Evolutionary conservation across 2,329 filamentous ascomycete genomes (phyloP), one percentile per base, ranked within the genome.

Genomic region (Hypoxylon sp.): DNA sequence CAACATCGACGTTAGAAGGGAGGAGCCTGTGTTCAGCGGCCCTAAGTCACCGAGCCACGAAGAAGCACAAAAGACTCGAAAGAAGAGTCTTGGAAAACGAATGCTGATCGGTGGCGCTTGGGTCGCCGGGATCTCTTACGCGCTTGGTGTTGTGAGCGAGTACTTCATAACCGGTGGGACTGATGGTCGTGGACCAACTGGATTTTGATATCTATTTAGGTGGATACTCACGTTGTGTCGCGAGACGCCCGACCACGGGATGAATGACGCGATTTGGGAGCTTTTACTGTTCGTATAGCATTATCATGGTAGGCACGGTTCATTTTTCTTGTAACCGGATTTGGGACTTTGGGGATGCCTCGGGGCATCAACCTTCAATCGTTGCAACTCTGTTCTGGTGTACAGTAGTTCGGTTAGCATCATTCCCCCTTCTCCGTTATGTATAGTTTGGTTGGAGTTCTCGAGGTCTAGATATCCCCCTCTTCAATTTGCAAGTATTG

Each of bases 61-160:
- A 48, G 68, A 73, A 61, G 44, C 55, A 26, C 24, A 67, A 33
- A 67, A 75, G 62, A 67, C 66, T 42, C 74, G 71, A 51, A 83
- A 80, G 76, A 83, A 79, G 74, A 80, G 80, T 22, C 65, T 84
- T 0, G 81, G 80, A 0, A 86, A 84, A 74, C 86, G 85, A 69
- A 72, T 88, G 22, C 67, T 87, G 1, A 70, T 89, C 0, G 87
- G 87, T 0, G 87, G 87, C 1, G 82, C 81, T 0, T 88, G 84
- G 78, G 80, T 88, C 1, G 87, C 83, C 0, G 88, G 84, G 1
- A 78, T 86, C 2, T 85, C 85, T 1, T 92, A 91, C 73, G 85
- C 84, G 1, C 79, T 88, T 19, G 88, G 89, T 8, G 84, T 89
- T 13, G 80, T 88, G n/a, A 81, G 81, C 1, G 89, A 91, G 71